Percentiles rank a stretch among this genome's conserved stretches.
phyloP scores from a whole-genome alignment of 176 grass and related monocot species.

The Urochloa ruziziensis region DNA sequence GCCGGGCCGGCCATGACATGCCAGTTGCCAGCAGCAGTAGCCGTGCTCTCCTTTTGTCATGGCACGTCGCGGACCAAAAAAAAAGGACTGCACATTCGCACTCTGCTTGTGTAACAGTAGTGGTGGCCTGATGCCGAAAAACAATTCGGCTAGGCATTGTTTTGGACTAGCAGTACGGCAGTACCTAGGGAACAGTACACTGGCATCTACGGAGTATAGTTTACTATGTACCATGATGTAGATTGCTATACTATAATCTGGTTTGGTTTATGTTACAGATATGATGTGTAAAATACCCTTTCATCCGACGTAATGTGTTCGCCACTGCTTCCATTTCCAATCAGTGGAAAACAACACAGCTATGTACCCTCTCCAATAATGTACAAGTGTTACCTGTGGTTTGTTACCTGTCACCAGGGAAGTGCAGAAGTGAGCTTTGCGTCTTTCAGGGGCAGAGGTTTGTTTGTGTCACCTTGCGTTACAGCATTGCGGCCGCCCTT shows the following conservation, averaged over 20 bases:
- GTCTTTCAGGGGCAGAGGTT: neutral
- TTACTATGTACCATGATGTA: neutral
- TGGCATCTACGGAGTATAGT: neutral
- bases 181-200: neutral
- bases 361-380: constrained; percentile 2
- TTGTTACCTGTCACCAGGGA: neutral
- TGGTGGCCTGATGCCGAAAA: constrained; percentile 3
- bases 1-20: neutral
- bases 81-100: neutral
- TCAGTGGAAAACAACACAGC: neutral
- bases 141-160: neutral
- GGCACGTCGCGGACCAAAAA: neutral
- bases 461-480: constrained; percentile 43
- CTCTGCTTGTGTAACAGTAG: neutral
- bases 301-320: neutral
- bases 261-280: constrained; percentile 31
- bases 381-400: neutral
- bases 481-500: constrained; percentile 50
- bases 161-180: neutral
- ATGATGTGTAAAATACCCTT: neutral
- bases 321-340: neutral
- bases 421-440: neutral
- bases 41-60: constrained; percentile 13
- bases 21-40: neutral
- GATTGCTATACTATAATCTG: neutral